Evolutionary conservation across 1,139 yeast species (phyloP).

Genomic region (Nakaseomyces nivariensis): DNA sequence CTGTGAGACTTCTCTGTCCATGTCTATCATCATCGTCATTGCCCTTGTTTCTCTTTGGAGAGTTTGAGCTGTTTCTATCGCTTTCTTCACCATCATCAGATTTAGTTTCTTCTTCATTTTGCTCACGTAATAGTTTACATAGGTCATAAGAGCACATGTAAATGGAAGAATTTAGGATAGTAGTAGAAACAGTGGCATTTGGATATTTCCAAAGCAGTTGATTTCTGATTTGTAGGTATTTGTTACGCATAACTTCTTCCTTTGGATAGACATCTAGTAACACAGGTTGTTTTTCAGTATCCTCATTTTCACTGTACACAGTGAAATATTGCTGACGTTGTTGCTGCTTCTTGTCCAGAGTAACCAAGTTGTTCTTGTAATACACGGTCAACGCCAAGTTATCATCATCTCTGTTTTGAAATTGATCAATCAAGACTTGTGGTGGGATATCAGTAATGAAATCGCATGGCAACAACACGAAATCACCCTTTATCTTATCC

Average conservation of each 20-base stretch:
- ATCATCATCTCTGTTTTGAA: constrained; percentile 53
- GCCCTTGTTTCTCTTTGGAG: not conserved
- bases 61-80: not conserved
- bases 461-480: constrained; percentile 85
- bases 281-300: constrained; percentile 37
- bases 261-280: constrained; percentile 64
- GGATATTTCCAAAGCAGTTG: constrained; percentile 89
- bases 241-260: constrained; percentile 53
- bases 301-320: constrained; percentile 41
- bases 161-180: constrained; percentile 65
- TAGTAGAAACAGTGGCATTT: constrained; percentile 62
- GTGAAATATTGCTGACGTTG: constrained; percentile 46
- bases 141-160: constrained; percentile 62
- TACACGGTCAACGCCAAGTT: constrained; percentile 65
- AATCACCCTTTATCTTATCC: constrained; percentile 38
- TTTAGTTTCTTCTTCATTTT: not conserved
- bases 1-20: constrained; percentile 12
- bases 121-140: constrained; percentile 31
- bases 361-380: constrained; percentile 34
- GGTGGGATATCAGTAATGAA: constrained; percentile 89
- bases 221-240: constrained; percentile 66
- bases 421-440: constrained; percentile 74
- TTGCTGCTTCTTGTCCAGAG: constrained; percentile 59
- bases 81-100: not conserved
- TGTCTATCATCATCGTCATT: constrained; percentile 11